These are phyloP conservation scores for Microthlaspi erraticum DNA, from an alignment of 345 rosid species.

Conservation along the genomic window DNA sequence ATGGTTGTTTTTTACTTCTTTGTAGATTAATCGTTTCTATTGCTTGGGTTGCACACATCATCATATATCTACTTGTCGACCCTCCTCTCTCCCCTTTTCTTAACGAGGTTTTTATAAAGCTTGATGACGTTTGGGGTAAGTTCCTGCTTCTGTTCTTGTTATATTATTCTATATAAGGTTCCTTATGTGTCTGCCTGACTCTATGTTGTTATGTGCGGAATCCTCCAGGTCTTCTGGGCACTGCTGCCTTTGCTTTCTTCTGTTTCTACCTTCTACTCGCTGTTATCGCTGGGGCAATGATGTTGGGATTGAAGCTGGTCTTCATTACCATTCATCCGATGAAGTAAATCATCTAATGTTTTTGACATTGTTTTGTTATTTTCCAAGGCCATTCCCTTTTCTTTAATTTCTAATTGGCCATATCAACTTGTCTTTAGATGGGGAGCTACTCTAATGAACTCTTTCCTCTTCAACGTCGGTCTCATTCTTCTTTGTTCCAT, in stretches of 20 bases:
- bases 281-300: constrained; percentile 98
- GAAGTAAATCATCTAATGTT: constrained; percentile 62
- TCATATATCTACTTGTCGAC: constrained; percentile 76
- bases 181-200: constrained; percentile 4
- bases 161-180: neutral
- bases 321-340: constrained; percentile 98
- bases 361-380: constrained; percentile 28
- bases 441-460: constrained; percentile 99
- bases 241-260: constrained; percentile 97
- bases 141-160: constrained; percentile 14
- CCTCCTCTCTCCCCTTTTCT: constrained; percentile 94
- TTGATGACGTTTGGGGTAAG: constrained; percentile 96
- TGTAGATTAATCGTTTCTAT: constrained; percentile 88
- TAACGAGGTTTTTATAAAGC: constrained; percentile 96
- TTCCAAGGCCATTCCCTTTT: constrained; percentile 8
- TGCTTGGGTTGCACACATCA: constrained; percentile 96
- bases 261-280: constrained; percentile 98
- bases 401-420: constrained; percentile 41
- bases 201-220: constrained; percentile 15
- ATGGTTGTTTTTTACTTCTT: constrained; percentile 3
- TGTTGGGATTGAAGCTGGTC: constrained; percentile 94
- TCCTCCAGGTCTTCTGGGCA: constrained; percentile 91
- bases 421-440: constrained; percentile 62
- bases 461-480: constrained; percentile 97
- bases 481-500: constrained; percentile 93